Evolutionary conservation across 768 basidiomycete species (phyloP), one percentile per base, ranked within the genome.

Genomic region (Lepiota venenata): DNA sequence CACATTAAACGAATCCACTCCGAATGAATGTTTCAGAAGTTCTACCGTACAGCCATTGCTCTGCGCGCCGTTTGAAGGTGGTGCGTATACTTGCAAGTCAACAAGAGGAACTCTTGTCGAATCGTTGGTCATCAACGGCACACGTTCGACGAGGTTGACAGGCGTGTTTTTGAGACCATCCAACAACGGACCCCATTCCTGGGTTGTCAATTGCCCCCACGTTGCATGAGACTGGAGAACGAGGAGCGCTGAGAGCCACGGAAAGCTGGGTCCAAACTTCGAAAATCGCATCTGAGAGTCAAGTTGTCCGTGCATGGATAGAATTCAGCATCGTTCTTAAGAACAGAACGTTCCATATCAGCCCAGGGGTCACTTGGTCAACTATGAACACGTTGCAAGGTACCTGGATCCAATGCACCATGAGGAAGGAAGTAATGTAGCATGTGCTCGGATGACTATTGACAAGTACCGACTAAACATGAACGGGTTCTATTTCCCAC

Each of bases 51-150:
- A 71, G 38, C 59, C 61, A 3, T 32, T 32, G 32, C 32, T 32
- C 32, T 32, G 32, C 9, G 32, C 32, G 32, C 32, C 32, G 32
- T 32, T 22, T 36, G 41, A 11, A 8, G 68, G 68, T 27, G 68
- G 69, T 10, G 64, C 67, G 52, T 61, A 69, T 7, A 68, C 65
- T 58, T 69, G 68, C 32, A 69, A 55, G 40, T 68, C 65, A 46
- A 69, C 52, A 32, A 69, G 55, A 21, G 67, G 66, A 21, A 50
- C 27, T 3, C 64, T 60, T 29, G 65, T 58, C 8, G 32, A 32
- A 32, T 32, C 32, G 9, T 32, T 32, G 32, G 32, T 32, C 32
- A 32, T 32, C 32, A 32, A 32, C 63, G 66, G 11, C 54, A 56
- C 47, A 67, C 67, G 48, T 68, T 54, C 6, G 67, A 66, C 22